Conservation (phyloP, 177 flowering plant genomes). For the Vitis hybrid region DNA sequence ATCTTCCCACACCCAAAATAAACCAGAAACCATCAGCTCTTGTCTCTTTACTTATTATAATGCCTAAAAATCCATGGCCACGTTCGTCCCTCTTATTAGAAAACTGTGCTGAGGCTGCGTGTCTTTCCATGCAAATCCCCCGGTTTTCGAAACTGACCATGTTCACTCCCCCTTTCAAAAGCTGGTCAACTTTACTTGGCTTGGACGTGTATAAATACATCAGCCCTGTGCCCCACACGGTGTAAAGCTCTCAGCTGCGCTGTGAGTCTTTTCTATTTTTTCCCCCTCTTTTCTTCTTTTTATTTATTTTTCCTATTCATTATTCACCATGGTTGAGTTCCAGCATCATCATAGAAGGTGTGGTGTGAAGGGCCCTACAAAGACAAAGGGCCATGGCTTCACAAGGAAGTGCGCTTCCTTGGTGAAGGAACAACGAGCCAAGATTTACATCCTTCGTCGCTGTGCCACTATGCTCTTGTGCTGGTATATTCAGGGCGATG, state of each 20-base stretch:
- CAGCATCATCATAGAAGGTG: conserved; percentile 2
- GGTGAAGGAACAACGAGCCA: conserved; percentile 75
- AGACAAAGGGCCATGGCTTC: conserved; percentile 43
- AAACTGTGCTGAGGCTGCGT: background rate
- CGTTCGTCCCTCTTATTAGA: conserved; percentile 13
- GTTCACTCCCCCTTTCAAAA: conserved; percentile 29
- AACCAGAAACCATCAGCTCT: background rate
- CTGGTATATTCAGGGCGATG: conserved; percentile 81
- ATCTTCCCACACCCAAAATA: conserved; percentile 1
- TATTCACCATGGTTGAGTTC: conserved; percentile 32
- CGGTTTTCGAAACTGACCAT: conserved; percentile 36
- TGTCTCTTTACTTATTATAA: background rate
- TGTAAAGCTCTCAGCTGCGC: background rate
- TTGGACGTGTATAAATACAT: conserved; percentile 3
- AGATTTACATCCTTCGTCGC: conserved; percentile 75
- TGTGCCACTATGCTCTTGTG: conserved; percentile 88
- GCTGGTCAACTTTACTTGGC: conserved; percentile 14
- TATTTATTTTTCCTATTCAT: background rate
- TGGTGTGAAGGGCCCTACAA: conserved; percentile 11
- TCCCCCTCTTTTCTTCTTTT: background rate
- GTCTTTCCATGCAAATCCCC: conserved; percentile 35
- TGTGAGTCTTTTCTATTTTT: conserved; percentile 9
- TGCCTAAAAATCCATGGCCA: conserved; percentile 17
- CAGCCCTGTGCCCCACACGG: background rate
- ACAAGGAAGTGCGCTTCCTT: conserved; percentile 58